phyloP scores from a whole-genome alignment of 805 yeast species.

The Pichia kluyveri region DNA sequence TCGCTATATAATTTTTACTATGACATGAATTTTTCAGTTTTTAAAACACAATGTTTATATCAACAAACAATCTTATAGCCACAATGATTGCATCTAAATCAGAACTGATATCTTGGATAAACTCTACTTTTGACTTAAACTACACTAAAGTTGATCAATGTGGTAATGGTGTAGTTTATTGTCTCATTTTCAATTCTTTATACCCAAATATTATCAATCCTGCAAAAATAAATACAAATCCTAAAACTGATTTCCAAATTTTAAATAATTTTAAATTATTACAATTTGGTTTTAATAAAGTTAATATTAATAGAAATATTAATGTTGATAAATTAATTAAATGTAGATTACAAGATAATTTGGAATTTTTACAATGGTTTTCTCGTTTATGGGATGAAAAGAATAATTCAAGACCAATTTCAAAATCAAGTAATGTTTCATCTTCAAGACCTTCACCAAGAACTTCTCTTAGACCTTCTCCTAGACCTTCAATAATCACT shows the following conservation, averaged over 20 bases:
- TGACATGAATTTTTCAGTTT: too few relatives aligned
- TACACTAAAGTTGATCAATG: conserved; percentile 82
- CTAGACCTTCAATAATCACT: not conserved
- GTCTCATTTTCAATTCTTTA: conserved; percentile 84
- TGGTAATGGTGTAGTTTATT: conserved; percentile 92
- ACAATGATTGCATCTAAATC: conserved; percentile 66
- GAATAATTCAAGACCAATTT: not conserved
- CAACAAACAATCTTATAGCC: conserved; percentile 9
- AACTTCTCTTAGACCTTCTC: not conserved
- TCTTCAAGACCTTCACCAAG: not conserved
- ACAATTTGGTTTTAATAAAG: conserved; percentile 69
- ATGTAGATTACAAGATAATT: conserved; percentile 87
- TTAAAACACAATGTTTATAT: too few relatives aligned
- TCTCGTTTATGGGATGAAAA: conserved; percentile 69
- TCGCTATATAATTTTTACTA: too few relatives aligned
- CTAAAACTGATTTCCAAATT: conserved; percentile 65
- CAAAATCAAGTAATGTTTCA: not conserved
- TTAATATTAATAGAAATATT: conserved; percentile 60
- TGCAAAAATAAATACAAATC: conserved; percentile 64
- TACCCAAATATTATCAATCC: conserved; percentile 70
- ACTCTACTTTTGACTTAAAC: conserved; percentile 53
- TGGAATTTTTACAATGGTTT: conserved; percentile 92
- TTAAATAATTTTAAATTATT: conserved; percentile 76
- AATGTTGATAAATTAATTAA: conserved; percentile 77
- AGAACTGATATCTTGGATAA: conserved; percentile 81